phyloP scores from a whole-genome alignment of 805 yeast species.

The Ogataea dorogensis region DNA sequence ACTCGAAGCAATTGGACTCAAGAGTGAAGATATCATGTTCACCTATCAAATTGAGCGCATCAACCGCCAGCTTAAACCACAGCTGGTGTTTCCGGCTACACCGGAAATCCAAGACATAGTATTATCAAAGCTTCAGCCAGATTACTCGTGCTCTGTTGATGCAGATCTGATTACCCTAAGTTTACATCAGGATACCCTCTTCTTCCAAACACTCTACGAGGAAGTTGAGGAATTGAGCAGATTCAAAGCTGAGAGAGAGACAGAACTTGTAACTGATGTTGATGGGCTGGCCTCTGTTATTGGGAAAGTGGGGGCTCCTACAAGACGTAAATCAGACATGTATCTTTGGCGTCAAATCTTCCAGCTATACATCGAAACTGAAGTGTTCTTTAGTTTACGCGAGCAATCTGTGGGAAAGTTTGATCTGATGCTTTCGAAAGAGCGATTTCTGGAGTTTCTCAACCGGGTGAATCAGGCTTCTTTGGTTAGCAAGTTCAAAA shows the following conservation, averaged over 20 bases:
- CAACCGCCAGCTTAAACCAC: constrained; percentile 23
- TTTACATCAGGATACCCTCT: constrained; percentile 55
- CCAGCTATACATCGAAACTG: constrained; percentile 61
- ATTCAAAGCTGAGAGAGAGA: constrained; percentile 43
- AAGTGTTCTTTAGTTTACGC: constrained; percentile 49
- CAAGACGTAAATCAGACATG: constrained; percentile 49
- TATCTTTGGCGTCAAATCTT: constrained; percentile 71
- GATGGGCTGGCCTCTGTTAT: constrained; percentile 41
- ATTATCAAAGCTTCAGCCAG: too few relatives aligned
- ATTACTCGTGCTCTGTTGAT: too few relatives aligned
- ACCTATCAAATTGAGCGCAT: constrained; percentile 24
- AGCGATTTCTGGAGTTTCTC: constrained; percentile 42
- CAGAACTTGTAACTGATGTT: constrained; percentile 42
- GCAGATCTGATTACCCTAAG: constrained; percentile 35
- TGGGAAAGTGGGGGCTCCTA: constrained; percentile 40
- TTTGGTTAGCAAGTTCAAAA: constrained; percentile 42
- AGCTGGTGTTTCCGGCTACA: constrained; percentile 25
- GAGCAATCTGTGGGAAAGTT: constrained; percentile 47
- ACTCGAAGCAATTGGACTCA: constrained; percentile 55
- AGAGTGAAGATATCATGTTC: constrained; percentile 38
- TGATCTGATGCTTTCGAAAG: constrained; percentile 44
- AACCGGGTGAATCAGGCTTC: constrained; percentile 38
- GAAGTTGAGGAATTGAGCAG: constrained; percentile 51
- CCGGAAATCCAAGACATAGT: constrained; percentile 21
- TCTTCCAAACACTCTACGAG: constrained; percentile 55